These are phyloP conservation scores for Vitellaria paradoxa DNA, from an alignment of 179 eudicot genomes.

Conservation along the genomic window DNA sequence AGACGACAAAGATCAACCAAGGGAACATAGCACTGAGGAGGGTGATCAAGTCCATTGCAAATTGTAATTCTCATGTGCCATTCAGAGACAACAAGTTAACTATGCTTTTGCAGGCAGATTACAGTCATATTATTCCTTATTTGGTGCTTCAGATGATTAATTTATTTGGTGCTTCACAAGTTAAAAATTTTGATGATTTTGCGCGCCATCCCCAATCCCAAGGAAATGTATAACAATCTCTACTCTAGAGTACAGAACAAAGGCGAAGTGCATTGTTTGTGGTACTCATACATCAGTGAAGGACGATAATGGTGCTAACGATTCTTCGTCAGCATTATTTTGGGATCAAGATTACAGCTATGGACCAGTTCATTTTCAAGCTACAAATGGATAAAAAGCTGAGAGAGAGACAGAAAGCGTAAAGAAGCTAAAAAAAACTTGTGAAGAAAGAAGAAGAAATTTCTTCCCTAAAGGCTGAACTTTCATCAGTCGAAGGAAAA, in stretches of 20 bases:
- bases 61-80: constrained; percentile 96
- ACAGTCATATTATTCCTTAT: neutral
- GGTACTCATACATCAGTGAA: too few species aligned
- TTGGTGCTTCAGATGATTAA: neutral
- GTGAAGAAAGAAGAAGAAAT: constrained; percentile 78
- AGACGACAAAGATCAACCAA: constrained; percentile 92
- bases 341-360: constrained; percentile 75
- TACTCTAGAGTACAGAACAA: constrained; percentile 91
- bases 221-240: constrained; percentile 83
- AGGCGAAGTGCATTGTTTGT: constrained; percentile 97
- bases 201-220: constrained; percentile 90
- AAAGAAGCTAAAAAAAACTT: constrained; percentile 75
- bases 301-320: too few species aligned
- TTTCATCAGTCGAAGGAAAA: constrained; percentile 37
- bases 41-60: constrained; percentile 95
- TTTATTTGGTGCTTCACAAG: constrained; percentile 60
- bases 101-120: constrained; percentile 92
- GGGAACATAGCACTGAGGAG: constrained; percentile 87
- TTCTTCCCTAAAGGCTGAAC: constrained; percentile 57
- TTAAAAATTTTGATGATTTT: constrained; percentile 86
- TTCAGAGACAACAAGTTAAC: constrained; percentile 97
- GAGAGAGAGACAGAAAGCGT: constrained; percentile 38
- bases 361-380: constrained; percentile 85
- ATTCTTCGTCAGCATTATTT: constrained; percentile 35
- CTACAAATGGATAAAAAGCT: constrained; percentile 73